phyloP scores from a whole-genome alignment of 805 yeast genomes.

The Wickerhamomyces canadensis region DNA sequence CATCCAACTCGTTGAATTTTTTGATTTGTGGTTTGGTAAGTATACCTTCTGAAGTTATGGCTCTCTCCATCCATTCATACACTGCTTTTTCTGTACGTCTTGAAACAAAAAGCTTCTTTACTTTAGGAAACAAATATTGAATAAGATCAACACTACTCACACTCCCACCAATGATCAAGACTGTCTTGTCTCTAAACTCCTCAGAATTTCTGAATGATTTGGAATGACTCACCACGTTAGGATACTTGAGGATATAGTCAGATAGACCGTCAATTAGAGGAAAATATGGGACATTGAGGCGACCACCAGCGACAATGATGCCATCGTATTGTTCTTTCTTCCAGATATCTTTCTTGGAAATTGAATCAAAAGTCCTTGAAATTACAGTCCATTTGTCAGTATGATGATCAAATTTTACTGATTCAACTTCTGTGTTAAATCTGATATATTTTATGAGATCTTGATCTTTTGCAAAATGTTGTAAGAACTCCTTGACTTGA shows the following conservation, averaged over 20 bases:
- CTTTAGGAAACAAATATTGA: conserved; percentile 8
- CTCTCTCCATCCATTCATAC: too few species aligned
- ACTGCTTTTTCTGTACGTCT: too few species aligned
- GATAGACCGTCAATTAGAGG: conserved; percentile 41
- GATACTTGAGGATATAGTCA: conserved; percentile 9
- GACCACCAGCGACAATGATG: conserved; percentile 48
- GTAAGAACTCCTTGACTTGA: too few species aligned
- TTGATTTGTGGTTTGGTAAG: too few species aligned
- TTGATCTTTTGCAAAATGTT: conserved; percentile 13
- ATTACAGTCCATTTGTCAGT: conserved; percentile 27
- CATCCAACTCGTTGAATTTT: too few species aligned
- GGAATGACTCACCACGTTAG: conserved; percentile 24
- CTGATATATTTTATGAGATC: conserved; percentile 27
- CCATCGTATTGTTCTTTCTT: conserved; percentile 28
- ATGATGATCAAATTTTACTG: conserved; percentile 19
- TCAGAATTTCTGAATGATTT: conserved; percentile 18
- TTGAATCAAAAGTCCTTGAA: background rate
- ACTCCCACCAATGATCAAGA: conserved; percentile 56
- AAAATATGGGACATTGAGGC: conserved; percentile 42
- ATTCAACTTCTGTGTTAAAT: conserved; percentile 30
- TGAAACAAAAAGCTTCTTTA: conserved; percentile 29
- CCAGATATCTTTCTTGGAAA: conserved; percentile 27
- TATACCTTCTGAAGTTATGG: too few species aligned
- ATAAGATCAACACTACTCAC: conserved; percentile 63
- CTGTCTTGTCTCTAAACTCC: conserved; percentile 22